Evolutionary conservation across 495 filamentous ascomycete species (phyloP).

Genomic region (Lasiosphaeris hirsuta): DNA sequence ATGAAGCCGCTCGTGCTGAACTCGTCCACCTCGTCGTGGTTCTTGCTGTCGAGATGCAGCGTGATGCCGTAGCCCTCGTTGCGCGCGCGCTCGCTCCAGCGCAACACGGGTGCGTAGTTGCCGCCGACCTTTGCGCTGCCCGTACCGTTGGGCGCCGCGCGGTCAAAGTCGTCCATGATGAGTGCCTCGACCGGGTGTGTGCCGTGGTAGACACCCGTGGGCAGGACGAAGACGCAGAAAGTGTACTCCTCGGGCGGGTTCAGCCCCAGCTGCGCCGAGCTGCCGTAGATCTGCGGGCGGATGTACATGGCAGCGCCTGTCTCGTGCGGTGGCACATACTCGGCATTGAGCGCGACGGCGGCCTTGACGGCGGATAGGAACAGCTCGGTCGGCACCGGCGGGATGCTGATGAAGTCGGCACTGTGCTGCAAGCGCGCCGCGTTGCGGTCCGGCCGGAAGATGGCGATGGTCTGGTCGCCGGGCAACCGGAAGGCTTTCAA

Average conservation of each 20-base stretch:
- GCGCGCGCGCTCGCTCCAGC: slow-evolving; percentile 72
- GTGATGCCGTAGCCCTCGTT: slow-evolving; percentile 79
- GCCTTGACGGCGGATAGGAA: slow-evolving; percentile 73
- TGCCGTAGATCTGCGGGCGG: slow-evolving; percentile 81
- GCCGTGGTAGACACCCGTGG: slow-evolving; percentile 87
- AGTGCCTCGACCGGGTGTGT: slow-evolving; percentile 74
- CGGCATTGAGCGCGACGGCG: slow-evolving; percentile 81
- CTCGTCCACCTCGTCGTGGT: slow-evolving; percentile 77
- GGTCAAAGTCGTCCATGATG: slow-evolving; percentile 74
- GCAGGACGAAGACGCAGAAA: slow-evolving; percentile 79
- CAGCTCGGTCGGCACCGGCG: slow-evolving; percentile 64
- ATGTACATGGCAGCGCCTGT: slow-evolving; percentile 88
- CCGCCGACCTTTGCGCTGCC: slow-evolving; percentile 73
- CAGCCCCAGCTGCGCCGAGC: slow-evolving; percentile 73
- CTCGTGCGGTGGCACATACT: slow-evolving; percentile 78
- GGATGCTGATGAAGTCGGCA: slow-evolving; percentile 74
- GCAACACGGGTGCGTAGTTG: slow-evolving; percentile 79
- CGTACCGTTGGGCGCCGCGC: slow-evolving; percentile 69
- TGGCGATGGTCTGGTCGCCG: slow-evolving; percentile 55
- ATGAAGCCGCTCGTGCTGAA: slow-evolving; percentile 88
- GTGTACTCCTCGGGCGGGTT: slow-evolving; percentile 85
- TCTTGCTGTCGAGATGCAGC: slow-evolving; percentile 78
- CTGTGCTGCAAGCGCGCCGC: slow-evolving; percentile 77
- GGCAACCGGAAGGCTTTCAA: slow-evolving; percentile 85
- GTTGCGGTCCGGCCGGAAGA: slow-evolving; percentile 81